Evolutionary conservation across 305 asterid genomes (phyloP).

Genomic region (Rubia peregrina): DNA sequence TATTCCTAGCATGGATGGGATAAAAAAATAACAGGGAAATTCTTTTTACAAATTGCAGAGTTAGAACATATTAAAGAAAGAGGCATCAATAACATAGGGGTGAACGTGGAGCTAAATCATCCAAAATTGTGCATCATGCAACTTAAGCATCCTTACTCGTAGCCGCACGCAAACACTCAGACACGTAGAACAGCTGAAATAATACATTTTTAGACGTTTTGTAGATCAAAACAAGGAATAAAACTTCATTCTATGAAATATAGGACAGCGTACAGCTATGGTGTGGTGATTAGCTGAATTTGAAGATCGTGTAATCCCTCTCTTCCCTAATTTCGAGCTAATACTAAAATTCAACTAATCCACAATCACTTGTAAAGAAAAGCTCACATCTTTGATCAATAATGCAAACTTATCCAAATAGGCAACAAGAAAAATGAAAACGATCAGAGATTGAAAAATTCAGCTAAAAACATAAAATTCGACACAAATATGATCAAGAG

Average conservation of each 20-base stretch:
- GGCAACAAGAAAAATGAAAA: background rate
- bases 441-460: background rate
- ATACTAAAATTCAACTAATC: background rate
- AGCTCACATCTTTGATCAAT: constrained; percentile 4
- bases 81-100: background rate
- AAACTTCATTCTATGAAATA: background rate
- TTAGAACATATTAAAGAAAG: background rate
- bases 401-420: background rate
- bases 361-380: background rate
- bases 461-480: background rate
- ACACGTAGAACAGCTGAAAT: background rate
- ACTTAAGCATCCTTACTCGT: background rate
- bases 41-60: background rate
- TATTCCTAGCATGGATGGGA: background rate
- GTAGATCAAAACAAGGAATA: background rate
- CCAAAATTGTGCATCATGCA: background rate
- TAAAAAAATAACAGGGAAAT: background rate
- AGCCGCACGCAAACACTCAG: background rate
- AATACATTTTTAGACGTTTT: no score
- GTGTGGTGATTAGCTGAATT: background rate
- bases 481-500: background rate
- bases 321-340: background rate
- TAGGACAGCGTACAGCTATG: background rate
- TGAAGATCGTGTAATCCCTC: background rate
- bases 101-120: background rate